phyloP scores from a whole-genome alignment of 2,329 filamentous ascomycete genomes.

The Gnomoniopsis smithogilvyi region DNA sequence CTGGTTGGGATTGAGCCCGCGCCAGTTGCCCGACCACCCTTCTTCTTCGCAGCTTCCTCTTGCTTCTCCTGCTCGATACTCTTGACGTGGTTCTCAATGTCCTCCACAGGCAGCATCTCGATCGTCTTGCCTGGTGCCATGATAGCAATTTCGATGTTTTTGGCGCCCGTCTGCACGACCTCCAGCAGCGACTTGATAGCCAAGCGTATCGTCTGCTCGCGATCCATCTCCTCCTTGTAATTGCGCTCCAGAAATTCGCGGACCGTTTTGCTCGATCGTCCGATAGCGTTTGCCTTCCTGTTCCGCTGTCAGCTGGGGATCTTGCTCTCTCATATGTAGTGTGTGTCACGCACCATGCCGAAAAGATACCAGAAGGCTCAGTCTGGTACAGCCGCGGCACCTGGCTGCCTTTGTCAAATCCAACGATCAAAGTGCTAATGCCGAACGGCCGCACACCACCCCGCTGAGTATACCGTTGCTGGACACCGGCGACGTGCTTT shows the following conservation, averaged over 20 bases:
- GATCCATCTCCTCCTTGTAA: conserved; percentile 97
- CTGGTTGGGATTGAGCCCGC: conserved; percentile 72
- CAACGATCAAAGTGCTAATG: conserved; percentile 95
- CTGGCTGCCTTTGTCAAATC: conserved; percentile 93
- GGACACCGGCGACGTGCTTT: conserved; percentile 95
- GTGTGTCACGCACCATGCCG: conserved; percentile 71
- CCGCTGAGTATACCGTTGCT: conserved; percentile 98
- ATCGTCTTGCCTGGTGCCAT: conserved; percentile 91
- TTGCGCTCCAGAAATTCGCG: conserved; percentile 98
- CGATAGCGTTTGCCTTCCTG: conserved; percentile 99
- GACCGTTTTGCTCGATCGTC: conserved; percentile 97
- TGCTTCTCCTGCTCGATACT: conserved; percentile 99
- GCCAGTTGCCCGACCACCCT: conserved; percentile 73
- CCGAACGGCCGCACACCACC: conserved; percentile 98
- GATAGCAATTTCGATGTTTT: conserved; percentile 99
- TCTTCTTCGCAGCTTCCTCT: conserved; percentile 97
- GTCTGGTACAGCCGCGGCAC: conserved; percentile 93
- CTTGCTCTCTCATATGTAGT: conserved; percentile 16
- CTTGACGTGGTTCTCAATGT: conserved; percentile 97
- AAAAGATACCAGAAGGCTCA: conserved; percentile 99
- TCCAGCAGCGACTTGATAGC: conserved; percentile 98
- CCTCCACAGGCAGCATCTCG: conserved; percentile 91
- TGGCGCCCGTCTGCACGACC: conserved; percentile 96
- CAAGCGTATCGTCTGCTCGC: conserved; percentile 91
- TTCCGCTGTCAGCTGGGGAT: conserved; percentile 10